These are phyloP conservation scores for Tolypocladium guangdongense DNA, from an alignment of 2,329 filamentous ascomycete genomes.

Conservation along the genomic window DNA sequence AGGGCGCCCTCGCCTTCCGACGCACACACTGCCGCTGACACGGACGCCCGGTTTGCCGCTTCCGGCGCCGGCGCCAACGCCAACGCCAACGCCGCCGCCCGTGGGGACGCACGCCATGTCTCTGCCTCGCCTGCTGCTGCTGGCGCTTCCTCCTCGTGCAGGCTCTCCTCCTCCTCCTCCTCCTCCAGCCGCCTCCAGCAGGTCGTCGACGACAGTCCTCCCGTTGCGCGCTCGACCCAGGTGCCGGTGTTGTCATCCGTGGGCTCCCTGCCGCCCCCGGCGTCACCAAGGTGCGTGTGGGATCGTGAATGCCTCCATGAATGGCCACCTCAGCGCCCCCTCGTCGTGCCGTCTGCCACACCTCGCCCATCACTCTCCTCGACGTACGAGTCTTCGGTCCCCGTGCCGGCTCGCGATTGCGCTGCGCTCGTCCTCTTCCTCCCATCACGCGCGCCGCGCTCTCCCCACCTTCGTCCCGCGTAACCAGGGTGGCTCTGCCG, in stretches of 20 bases:
- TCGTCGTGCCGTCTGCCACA: neutral
- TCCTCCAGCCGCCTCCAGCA: slow-evolving; percentile 10
- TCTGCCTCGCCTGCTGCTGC: neutral
- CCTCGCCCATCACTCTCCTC: neutral
- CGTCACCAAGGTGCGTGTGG: slow-evolving; percentile 14
- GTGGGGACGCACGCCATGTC: neutral
- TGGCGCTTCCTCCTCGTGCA: slow-evolving; percentile 2
- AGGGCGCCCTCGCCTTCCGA: neutral
- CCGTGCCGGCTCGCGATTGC: neutral
- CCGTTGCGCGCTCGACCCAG: slow-evolving; percentile 26
- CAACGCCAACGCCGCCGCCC: neutral
- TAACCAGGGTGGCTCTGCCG: neutral
- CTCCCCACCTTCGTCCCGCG: neutral
- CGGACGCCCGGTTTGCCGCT: neutral
- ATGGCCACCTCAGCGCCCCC: neutral
- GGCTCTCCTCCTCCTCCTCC: no score
- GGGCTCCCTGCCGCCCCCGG: slow-evolving; percentile 12
- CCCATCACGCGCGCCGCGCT: neutral
- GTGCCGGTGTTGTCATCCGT: slow-evolving; percentile 9
- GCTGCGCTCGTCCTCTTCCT: neutral
- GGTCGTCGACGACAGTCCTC: slow-evolving; percentile 32
- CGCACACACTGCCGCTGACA: neutral
- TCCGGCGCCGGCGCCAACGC: neutral
- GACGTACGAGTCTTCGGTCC: no score
- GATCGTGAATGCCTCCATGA: neutral